Evolutionary conservation across 768 basidiomycete species (phyloP).

Genomic region (Chiua virens): DNA sequence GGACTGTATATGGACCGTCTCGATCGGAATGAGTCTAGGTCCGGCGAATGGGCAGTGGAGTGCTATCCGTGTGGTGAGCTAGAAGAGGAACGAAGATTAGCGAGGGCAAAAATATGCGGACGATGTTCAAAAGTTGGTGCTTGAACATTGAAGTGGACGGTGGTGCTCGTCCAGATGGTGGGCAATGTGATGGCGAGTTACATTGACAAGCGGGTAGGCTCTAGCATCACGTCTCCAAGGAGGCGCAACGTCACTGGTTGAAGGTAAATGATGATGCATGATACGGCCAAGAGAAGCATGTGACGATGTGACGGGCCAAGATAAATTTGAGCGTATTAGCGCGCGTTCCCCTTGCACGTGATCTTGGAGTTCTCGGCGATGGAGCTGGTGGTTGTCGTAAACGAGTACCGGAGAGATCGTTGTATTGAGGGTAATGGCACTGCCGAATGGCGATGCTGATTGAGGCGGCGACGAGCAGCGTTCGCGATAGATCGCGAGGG

Average conservation of each 20-base stretch:
- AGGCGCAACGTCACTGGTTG: slow-evolving; percentile 28
- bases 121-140: too few relatives aligned
- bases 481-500: slow-evolving; percentile 23
- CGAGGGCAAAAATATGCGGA: too few relatives aligned
- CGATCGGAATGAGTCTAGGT: not conserved
- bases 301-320: not conserved
- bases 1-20: not conserved
- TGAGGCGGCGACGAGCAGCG: slow-evolving; percentile 9
- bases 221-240: slow-evolving; percentile 21
- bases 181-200: too few relatives aligned
- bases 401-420: too few relatives aligned
- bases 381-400: too few relatives aligned
- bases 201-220: too few relatives aligned
- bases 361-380: not conserved
- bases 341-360: not conserved
- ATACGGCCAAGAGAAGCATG: not conserved
- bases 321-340: too few relatives aligned
- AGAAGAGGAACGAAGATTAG: too few relatives aligned
- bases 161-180: too few relatives aligned
- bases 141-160: too few relatives aligned
- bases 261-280: not conserved
- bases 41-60: not conserved
- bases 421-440: not conserved
- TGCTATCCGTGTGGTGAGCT: too few relatives aligned
- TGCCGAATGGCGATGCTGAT: slow-evolving; percentile 2